phyloP scores from a whole-genome alignment of 768 basidiomycete species.

The Boletus edulis region DNA sequence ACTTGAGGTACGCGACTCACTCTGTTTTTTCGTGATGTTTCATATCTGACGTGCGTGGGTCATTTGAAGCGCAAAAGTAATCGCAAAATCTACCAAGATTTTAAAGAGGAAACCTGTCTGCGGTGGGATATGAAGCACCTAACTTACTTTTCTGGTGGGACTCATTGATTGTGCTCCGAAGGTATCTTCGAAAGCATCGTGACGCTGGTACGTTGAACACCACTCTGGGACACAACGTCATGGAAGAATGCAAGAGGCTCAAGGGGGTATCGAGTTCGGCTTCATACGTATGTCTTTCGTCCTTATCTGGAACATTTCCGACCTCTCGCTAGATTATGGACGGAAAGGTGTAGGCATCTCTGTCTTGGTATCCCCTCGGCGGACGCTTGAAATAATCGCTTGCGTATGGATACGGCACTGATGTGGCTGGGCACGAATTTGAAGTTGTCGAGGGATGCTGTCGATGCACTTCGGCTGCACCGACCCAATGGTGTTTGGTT shows the following conservation, averaged over 20 bases:
- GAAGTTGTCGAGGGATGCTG: too few species aligned
- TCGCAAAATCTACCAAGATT: conserved; percentile 73
- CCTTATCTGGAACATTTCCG: background rate
- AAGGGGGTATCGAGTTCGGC: conserved; percentile 43
- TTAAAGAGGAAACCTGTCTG: conserved; percentile 73
- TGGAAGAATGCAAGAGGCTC: conserved; percentile 64
- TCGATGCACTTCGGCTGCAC: too few species aligned
- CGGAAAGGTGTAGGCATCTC: conserved; percentile 17
- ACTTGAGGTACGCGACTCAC: conserved; percentile 52
- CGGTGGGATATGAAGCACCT: conserved; percentile 36
- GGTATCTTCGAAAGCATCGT: conserved; percentile 63
- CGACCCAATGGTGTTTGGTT: too few species aligned
- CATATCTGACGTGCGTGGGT: background rate
- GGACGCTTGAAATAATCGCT: background rate
- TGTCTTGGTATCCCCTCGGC: background rate
- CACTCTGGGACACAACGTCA: conserved; percentile 49
- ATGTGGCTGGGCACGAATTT: too few species aligned
- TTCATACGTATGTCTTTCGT: conserved; percentile 16
- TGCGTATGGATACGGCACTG: too few species aligned
- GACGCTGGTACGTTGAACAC: conserved; percentile 50
- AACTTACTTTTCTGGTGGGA: background rate
- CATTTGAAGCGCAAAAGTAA: conserved; percentile 63
- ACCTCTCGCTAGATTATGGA: conserved; percentile 15
- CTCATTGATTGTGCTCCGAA: conserved; percentile 20
- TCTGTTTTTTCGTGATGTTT: background rate